Evolutionary conservation across 306 rosid genomes (phyloP).

Genomic region (Cucumis cinereus): DNA sequence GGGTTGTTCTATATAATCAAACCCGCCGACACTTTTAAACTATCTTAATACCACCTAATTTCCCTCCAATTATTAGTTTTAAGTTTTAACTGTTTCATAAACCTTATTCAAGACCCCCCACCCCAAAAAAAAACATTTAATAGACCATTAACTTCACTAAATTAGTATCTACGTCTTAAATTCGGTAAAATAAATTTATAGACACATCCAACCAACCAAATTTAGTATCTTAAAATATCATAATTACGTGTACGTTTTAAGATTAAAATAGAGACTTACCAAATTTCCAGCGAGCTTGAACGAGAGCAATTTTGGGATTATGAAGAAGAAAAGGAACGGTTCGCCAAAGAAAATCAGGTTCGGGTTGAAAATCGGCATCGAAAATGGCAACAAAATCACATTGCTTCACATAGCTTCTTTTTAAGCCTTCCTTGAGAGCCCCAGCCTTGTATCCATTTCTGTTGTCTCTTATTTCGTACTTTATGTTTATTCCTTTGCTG

Average conservation of each 20-base stretch:
- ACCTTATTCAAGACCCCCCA: too few relatives aligned
- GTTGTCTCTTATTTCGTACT: constrained; percentile 42
- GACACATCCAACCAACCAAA: not conserved
- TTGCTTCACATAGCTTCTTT: constrained; percentile 31
- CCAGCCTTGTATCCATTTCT: constrained; percentile 60
- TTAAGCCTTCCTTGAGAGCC: constrained; percentile 55
- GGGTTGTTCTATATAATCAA: too few relatives aligned
- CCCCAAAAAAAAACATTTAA: too few relatives aligned
- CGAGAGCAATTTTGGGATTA: constrained; percentile 35
- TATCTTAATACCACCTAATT: too few relatives aligned
- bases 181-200: not conserved
- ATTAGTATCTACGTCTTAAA: not conserved
- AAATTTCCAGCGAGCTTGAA: constrained; percentile 56
- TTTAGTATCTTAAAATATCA: not conserved
- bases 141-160: not conserved
- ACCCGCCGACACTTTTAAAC: too few relatives aligned
- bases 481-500: constrained; percentile 47
- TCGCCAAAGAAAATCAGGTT: constrained; percentile 43
- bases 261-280: constrained; percentile 17
- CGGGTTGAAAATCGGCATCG: constrained; percentile 63
- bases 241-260: too few relatives aligned
- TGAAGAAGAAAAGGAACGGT: constrained; percentile 41
- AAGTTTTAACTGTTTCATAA: too few relatives aligned
- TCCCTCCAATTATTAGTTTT: too few relatives aligned
- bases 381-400: constrained; percentile 52